Evolutionary conservation across 805 yeast species (phyloP).

Genomic region (Candida xyloterini): DNA sequence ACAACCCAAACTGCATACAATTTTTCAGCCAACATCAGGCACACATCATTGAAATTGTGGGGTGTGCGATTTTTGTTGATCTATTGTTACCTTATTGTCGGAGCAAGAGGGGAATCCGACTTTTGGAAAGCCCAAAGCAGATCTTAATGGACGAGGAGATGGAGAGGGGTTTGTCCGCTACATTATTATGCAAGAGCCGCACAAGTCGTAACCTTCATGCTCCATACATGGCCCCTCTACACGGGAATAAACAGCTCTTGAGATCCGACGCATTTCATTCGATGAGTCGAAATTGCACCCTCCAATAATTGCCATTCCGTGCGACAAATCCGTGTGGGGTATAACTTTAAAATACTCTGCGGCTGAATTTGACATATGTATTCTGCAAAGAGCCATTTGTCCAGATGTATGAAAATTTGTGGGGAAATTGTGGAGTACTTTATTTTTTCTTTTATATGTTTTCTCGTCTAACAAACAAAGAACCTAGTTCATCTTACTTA

Average conservation of each 20-base stretch:
- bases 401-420: constrained; percentile 1
- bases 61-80: constrained; percentile 4
- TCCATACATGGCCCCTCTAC: constrained; percentile 11
- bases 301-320: constrained; percentile 12
- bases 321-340: constrained; percentile 10
- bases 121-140: background rate
- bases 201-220: background rate
- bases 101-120: constrained; percentile 7
- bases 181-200: background rate
- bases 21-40: constrained; percentile 5
- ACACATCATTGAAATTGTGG: constrained; percentile 4
- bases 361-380: constrained; percentile 4
- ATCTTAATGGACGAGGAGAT: constrained; percentile 16
- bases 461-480: constrained; percentile 12
- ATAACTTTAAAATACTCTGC: constrained; percentile 1
- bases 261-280: constrained; percentile 13
- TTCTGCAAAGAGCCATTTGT: constrained; percentile 1
- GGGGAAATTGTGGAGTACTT: constrained; percentile 5
- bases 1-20: constrained; percentile 8
- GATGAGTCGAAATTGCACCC: constrained; percentile 1
- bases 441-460: background rate
- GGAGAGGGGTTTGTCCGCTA: constrained; percentile 12
- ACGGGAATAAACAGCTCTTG: background rate
- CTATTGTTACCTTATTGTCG: constrained; percentile 11
- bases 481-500: constrained; percentile 7